Evolutionary conservation across 1,284 basidiomycete species (phyloP), one percentile per base, ranked within the genome.

Genomic region (Naganishia sp.): DNA sequence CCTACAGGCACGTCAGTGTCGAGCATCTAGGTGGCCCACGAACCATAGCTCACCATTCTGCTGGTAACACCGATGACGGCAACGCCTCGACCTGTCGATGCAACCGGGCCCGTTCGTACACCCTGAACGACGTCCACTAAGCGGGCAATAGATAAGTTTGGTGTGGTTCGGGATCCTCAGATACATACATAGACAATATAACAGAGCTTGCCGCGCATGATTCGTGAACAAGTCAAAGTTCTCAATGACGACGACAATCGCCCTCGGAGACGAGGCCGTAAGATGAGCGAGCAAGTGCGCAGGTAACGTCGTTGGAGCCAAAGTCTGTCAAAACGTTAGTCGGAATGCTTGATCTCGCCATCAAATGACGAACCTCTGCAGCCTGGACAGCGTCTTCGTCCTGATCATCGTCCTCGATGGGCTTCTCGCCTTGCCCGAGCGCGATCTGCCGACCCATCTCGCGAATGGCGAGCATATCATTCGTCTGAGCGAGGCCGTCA

Each of bases 111-210:
- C 65, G 77, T 75, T 55, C 81, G 75, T 53, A 81, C 77, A 55
- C 81, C 80, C 68, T 83, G 82, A 18, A 83, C 82, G 45, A 82
- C 80, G 60, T 81, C 80, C 16, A 81, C 78, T 79, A 59, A 23
- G n/a, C 42, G 43, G 4, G 39, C 15, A 50, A 64, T 55, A 67
- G 65, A 31, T 3, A 33, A 10, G 39, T 63, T 36, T 55, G 3
- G 25, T 6, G 5, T 21, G 54, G 9, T 48, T 21, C 13, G 18
- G 42, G 23, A 13, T 42, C n/a, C 33, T 85, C 84, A 73, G 86
- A 88, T 63, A 84, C 90, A 92, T 88, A 70, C 94, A 83, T n/a
- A 94, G 84, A 72, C 92, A 94, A 74, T 95, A 95, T 2, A 95
- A 83, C 7, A 95, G 79, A 0, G 91, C 88, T 75, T 96, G 91